A percentile compares a stretch with the other conserved stretches of the same genome.
phyloP scores from a whole-genome alignment of 768 basidiomycete genomes.

The Holtermanniella nyarrowii region DNA sequence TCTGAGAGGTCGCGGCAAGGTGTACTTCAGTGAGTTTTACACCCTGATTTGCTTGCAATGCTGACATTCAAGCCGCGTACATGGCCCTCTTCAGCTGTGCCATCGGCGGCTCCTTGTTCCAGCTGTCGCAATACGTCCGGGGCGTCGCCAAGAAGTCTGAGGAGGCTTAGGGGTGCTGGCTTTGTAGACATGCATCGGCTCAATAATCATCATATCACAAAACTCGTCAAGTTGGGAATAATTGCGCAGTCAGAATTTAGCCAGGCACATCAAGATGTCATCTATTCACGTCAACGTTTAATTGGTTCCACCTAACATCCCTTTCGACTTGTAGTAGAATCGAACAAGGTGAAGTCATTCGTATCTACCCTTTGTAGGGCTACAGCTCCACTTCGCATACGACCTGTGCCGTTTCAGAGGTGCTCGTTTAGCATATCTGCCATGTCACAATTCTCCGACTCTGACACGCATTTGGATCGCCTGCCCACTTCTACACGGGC shows the following conservation, averaged over 20 bases:
- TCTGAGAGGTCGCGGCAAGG: slow-evolving; percentile 22
- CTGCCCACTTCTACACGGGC: neutral
- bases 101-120: slow-evolving; percentile 23
- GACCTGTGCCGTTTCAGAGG: neutral
- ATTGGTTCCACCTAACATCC: neutral
- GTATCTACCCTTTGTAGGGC: too few relatives aligned
- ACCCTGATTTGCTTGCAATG: neutral
- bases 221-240: too few relatives aligned
- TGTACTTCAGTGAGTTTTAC: slow-evolving; percentile 28
- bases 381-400: neutral
- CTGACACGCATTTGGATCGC: neutral
- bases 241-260: too few relatives aligned
- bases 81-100: slow-evolving; percentile 28
- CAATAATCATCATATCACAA: too few relatives aligned
- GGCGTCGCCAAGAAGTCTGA: neutral
- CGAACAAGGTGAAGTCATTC: too few relatives aligned
- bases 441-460: neutral
- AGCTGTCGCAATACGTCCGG: slow-evolving; percentile 27
- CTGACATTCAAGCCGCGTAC: slow-evolving; percentile 24
- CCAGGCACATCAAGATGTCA: neutral
- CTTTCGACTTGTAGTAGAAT: too few relatives aligned
- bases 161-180: neutral
- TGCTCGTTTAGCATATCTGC: too few relatives aligned
- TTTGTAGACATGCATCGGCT: too few relatives aligned
- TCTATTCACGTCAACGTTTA: neutral